Base-by-base conservation (phyloP, 345 rosid species). In the Gossypium stocksii region DNA sequence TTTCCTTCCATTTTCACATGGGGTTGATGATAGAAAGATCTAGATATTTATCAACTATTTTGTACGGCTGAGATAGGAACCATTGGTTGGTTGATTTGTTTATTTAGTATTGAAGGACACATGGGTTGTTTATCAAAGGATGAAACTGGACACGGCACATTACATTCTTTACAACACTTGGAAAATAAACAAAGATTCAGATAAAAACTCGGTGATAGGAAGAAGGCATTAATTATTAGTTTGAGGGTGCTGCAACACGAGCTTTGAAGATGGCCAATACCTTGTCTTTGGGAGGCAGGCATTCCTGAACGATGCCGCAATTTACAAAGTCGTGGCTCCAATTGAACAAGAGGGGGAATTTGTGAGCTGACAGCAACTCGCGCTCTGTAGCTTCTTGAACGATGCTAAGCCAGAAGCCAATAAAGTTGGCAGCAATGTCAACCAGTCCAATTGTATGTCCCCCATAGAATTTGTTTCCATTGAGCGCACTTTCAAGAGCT, bases 391-490 rank as follows among this genome's bases (percentile, higher is more conserved):
- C 57, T 25, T 80, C 77, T 72, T 76, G 71, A 15, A 22, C 9
- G 14, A 60, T 15, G 22, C 62, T 44, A 41, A 76, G 27, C 82
- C 82, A 80, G 14, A 3, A 76, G 0, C 46, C 80, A 15, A 72
- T 9, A 7, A 59, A 62, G 23, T 10, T 70, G 4, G 67, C 71
- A 17, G 66, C 80, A n/a, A 76, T 66, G 53, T 80, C 79, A 14
- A 76, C 67, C 1, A 54, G 4, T 48, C 82, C 82, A 0, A 66
- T 9, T 2, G 2, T 59, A 2, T 72, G 74, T 4, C 82, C 82
- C 2, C 74, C 82, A n/a, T 76, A 80, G 62, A 80, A 80, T 7
- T 41, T 66, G 51, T 72, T 80, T 2, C 66, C 77, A 34, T 67
- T 59, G 2, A 80, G 71, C n/a, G 70, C 65, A 66, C 70, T 44